Evolutionary conservation across 2,329 filamentous ascomycete genomes (phyloP), one percentile per base, ranked within the genome.

Genomic region (Magnaporthales sp.): DNA sequence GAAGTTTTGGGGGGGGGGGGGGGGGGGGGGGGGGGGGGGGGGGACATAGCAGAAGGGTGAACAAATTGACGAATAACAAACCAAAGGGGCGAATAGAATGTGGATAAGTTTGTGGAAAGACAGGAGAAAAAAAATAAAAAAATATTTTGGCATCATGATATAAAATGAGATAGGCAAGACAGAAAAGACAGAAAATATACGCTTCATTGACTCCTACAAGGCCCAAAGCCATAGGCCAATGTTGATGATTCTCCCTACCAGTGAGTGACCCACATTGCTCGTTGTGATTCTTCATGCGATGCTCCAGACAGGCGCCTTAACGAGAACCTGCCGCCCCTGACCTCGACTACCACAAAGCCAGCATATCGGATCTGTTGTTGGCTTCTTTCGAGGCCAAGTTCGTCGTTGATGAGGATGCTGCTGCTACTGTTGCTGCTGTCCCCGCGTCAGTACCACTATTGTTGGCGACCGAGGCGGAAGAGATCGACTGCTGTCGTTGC

Each of bases 221-320:
- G 26, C 24, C 31, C 19, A 29, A 64, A 46, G 26, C 46, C 31
- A 46, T 26, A 19, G 24, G 24, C 22, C n/a, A 19, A 64, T 27
- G 13, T 54, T 29, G 32, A 13, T 26, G 54, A 26, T 58, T 58
- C 54, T 27, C 22, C 38, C 32, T 27, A 26, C 63, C 24, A n/a
- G n/a, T n/a, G n/a, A n/a, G 22, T 65, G 22, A 26, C 24, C 63
- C 46, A 29, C 38, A 2, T 22, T 32, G 19, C 15, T 30, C 15
- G 7, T 54, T 32, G 46, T 30, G 19, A n/a, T 31, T 22, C 38
- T 46, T 29, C 26, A 29, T 30, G 51, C 38, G 68, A 88, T 70
- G 11, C 83, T 83, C 87, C 87, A 94, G 32, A 93, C 88, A 15
- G 91, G 90, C 24, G 91, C 89, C 79, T 92, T 92, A 68, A 87